Evolutionary conservation across 2,329 filamentous ascomycete genomes (phyloP).

Genomic region (Elsinoe fawcettii): DNA sequence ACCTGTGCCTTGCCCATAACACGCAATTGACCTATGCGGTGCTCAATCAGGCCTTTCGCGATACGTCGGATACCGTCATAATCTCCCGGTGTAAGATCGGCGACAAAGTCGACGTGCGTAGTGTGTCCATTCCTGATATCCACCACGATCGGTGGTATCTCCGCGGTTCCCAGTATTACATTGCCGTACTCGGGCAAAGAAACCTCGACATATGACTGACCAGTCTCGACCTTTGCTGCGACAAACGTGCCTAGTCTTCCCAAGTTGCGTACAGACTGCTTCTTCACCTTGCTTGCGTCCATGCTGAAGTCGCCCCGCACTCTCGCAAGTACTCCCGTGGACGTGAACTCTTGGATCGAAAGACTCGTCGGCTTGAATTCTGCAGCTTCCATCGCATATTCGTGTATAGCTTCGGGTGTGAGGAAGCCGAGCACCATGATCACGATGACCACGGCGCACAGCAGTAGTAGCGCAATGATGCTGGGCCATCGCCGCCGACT

Average conservation of each 20-base stretch:
- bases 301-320: slow-evolving; percentile 76
- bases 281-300: slow-evolving; percentile 67
- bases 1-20: slow-evolving; percentile 68
- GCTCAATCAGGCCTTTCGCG: slow-evolving; percentile 82
- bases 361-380: slow-evolving; percentile 76
- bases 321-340: slow-evolving; percentile 67
- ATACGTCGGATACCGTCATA: slow-evolving; percentile 68
- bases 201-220: slow-evolving; percentile 64
- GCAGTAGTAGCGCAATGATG: slow-evolving; percentile 59
- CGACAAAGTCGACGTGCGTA: slow-evolving; percentile 71
- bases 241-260: slow-evolving; percentile 75
- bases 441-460: slow-evolving; percentile 55
- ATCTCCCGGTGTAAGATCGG: slow-evolving; percentile 68
- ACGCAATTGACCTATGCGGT: slow-evolving; percentile 61
- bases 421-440: slow-evolving; percentile 77
- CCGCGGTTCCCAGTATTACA: slow-evolving; percentile 67
- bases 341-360: slow-evolving; percentile 76
- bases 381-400: slow-evolving; percentile 77
- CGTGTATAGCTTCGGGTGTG: slow-evolving; percentile 68
- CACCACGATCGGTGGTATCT: slow-evolving; percentile 66
- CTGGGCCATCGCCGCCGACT: slow-evolving; percentile 63
- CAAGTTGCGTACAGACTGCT: slow-evolving; percentile 62
- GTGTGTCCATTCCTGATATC: slow-evolving; percentile 69
- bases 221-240: slow-evolving; percentile 65
- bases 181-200: slow-evolving; percentile 78